Evolutionary conservation across 345 rosid genomes (phyloP).

Genomic region (Camelina sativa): DNA sequence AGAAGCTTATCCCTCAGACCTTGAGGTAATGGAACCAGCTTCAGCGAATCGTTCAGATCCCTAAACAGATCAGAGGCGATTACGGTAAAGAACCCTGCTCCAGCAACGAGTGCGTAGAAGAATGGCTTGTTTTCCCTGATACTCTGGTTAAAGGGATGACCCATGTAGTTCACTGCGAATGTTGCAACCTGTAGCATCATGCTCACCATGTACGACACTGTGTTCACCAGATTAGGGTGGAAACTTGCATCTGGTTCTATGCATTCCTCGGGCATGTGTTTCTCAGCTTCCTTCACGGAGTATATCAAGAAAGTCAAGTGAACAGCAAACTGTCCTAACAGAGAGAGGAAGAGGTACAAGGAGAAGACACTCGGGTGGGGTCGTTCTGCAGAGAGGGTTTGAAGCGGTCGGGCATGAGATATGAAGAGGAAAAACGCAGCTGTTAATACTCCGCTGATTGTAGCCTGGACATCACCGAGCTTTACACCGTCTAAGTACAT

Average conservation of each 20-base stretch:
- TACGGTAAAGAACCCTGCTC: slow-evolving; percentile 76
- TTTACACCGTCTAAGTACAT: slow-evolving; percentile 98
- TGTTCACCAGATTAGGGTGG: slow-evolving; percentile 94
- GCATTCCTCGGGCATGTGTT: slow-evolving; percentile 97
- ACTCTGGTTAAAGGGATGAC: slow-evolving; percentile 97
- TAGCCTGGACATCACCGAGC: slow-evolving; percentile 98
- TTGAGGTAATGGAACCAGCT: slow-evolving; percentile 81
- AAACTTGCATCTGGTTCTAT: slow-evolving; percentile 93
- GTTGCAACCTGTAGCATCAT: slow-evolving; percentile 99
- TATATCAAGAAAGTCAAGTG: slow-evolving; percentile 78
- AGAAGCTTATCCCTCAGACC: slow-evolving; percentile 85
- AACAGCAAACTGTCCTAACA: slow-evolving; percentile 90
- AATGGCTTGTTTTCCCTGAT: slow-evolving; percentile 90
- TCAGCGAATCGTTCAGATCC: slow-evolving; percentile 83
- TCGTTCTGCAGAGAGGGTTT: slow-evolving; percentile 77
- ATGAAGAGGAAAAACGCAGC: slow-evolving; percentile 98
- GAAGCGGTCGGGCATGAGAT: slow-evolving; percentile 93
- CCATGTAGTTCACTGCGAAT: slow-evolving; percentile 97
- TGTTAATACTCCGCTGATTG: slow-evolving; percentile 95
- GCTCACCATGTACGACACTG: slow-evolving; percentile 99
- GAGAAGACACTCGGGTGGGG: slow-evolving; percentile 95
- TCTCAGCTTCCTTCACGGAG: slow-evolving; percentile 89
- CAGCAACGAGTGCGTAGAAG: slow-evolving; percentile 69
- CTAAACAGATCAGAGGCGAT: slow-evolving; percentile 86
- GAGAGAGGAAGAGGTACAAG: slow-evolving; percentile 88